Evolutionary conservation across 768 basidiomycete species (phyloP).

Genomic region (Phlebiopsis gigantea): DNA sequence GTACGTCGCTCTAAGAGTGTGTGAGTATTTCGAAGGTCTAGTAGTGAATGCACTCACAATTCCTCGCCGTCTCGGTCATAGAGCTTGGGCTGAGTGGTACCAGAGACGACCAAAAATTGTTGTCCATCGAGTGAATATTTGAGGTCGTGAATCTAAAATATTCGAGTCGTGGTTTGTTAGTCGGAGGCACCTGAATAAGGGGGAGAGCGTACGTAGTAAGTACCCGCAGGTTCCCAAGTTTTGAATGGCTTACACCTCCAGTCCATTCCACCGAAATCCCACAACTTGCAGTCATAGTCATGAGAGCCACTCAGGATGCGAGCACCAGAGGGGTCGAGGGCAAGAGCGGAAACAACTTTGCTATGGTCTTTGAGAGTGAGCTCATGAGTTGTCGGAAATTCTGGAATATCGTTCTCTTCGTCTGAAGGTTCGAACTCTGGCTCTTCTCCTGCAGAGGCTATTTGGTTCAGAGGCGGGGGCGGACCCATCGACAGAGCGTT

Average conservation of each 20-base stretch:
- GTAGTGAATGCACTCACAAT: slow-evolving; percentile 59
- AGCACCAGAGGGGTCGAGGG: slow-evolving; percentile 92
- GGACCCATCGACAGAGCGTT: slow-evolving; percentile 11
- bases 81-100: slow-evolving; percentile 81
- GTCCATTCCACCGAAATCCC: slow-evolving; percentile 99
- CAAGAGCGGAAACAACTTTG: slow-evolving; percentile 90
- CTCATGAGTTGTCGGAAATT: slow-evolving; percentile 89
- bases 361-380: slow-evolving; percentile 89
- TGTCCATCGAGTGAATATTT: slow-evolving; percentile 88
- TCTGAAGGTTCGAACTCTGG: slow-evolving; percentile 34
- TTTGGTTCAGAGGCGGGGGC: slow-evolving; percentile 16
- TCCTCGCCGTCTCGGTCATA: slow-evolving; percentile 94
- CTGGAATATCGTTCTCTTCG: slow-evolving; percentile 43
- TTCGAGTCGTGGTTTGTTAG: not conserved
- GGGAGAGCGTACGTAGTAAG: slow-evolving; percentile 65
- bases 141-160: slow-evolving; percentile 75
- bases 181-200: slow-evolving; percentile 8
- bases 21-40: not conserved
- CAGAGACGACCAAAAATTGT: slow-evolving; percentile 82
- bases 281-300: slow-evolving; percentile 97
- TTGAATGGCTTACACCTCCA: slow-evolving; percentile 88
- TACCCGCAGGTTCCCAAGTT: slow-evolving; percentile 91
- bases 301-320: slow-evolving; percentile 88
- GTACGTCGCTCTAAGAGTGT: slow-evolving; percentile 53
- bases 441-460: slow-evolving; percentile 17